Percentiles rank a stretch among this genome's conserved stretches.
Evolutionary conservation across 2,329 filamentous ascomycete species (phyloP).

Genomic region (Cryphonectria parasitica): DNA sequence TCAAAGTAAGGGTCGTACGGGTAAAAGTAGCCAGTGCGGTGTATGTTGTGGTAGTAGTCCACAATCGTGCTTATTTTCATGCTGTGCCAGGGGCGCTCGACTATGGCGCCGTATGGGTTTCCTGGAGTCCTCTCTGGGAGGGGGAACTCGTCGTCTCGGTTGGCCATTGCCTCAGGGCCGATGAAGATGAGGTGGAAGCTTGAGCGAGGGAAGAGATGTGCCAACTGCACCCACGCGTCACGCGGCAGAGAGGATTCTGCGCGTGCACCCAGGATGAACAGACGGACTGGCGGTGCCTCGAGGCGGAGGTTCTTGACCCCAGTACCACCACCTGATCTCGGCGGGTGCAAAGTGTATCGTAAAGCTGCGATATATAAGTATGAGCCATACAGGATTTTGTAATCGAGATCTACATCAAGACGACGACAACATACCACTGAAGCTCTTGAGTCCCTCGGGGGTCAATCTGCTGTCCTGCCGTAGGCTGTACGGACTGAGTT

Average conservation of each 20-base stretch:
- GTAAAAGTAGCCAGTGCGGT: conserved; percentile 86
- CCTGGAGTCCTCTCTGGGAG: conserved; percentile 80
- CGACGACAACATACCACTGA: conserved; percentile 69
- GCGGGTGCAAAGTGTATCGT: conserved; percentile 91
- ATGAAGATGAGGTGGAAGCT: conserved; percentile 92
- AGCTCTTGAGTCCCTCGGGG: conserved; percentile 86
- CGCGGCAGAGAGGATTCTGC: conserved; percentile 97
- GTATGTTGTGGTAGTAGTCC: conserved; percentile 96
- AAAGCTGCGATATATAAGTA: conserved; percentile 61
- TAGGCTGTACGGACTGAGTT: conserved; percentile 89
- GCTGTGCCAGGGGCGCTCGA: conserved; percentile 83
- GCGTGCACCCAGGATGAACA: conserved; percentile 92
- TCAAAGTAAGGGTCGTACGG: conserved; percentile 99
- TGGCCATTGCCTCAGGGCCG: conserved; percentile 93
- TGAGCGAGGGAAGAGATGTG: conserved; percentile 93
- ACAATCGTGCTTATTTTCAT: conserved; percentile 98
- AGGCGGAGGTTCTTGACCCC: conserved; percentile 80
- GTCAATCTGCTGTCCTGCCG: conserved; percentile 77
- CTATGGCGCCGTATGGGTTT: conserved; percentile 92
- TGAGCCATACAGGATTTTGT: conserved; percentile 2
- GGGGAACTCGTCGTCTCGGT: conserved; percentile 90
- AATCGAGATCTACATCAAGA: conserved; percentile 2
- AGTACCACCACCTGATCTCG: conserved; percentile 73
- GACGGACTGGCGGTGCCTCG: conserved; percentile 82
- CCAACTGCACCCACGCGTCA: conserved; percentile 90